phyloP scores from a whole-genome alignment of 148 eudicot species.

The Heliamphora exappendiculata region DNA sequence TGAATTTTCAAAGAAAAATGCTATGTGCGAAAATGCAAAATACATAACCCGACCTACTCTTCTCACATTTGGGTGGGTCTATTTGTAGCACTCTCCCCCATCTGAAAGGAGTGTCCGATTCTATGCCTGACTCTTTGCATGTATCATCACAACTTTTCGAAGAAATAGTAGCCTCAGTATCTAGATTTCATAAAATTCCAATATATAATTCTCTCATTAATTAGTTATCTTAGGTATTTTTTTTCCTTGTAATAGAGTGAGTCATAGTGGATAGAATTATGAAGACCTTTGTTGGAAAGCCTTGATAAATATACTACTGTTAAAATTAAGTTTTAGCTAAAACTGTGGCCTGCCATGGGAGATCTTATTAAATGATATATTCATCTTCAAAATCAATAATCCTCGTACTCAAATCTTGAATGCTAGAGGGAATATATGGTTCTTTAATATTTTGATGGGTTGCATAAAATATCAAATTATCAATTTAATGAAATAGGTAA shows the following conservation, averaged over 20 bases:
- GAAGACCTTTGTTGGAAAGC: background rate
- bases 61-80: no score
- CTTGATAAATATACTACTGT: background rate
- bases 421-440: background rate
- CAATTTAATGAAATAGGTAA: background rate
- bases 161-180: no score
- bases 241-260: no score
- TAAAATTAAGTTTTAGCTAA: background rate
- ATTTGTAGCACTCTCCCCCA: no score
- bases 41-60: no score
- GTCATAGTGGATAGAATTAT: background rate
- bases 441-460: background rate
- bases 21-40: background rate
- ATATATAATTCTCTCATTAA: no score
- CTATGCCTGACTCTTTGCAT: no score
- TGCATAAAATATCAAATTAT: background rate
- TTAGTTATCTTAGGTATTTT: no score
- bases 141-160: no score
- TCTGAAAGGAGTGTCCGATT: no score
- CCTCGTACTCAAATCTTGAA: background rate
- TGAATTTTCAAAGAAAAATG: background rate
- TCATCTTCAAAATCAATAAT: background rate
- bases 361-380: background rate
- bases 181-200: no score
- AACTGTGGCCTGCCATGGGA: background rate